Conservation (phyloP, 768 basidiomycete species). For the Flagelloscypha sp. region DNA sequence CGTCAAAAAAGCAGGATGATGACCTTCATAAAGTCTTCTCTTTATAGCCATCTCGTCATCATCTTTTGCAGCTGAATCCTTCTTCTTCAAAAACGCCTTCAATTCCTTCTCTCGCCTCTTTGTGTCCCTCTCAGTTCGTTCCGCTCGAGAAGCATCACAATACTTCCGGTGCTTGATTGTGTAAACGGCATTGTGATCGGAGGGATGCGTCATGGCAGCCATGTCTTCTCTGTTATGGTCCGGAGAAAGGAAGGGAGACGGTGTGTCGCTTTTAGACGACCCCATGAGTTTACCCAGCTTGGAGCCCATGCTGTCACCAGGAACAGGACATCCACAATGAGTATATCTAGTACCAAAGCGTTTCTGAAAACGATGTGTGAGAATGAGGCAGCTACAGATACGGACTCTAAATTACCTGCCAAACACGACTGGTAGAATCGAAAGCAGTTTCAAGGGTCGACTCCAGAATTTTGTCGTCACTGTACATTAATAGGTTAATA, state of each 20-base stretch:
- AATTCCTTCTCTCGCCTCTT: constrained; percentile 17
- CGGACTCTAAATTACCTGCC: constrained; percentile 21
- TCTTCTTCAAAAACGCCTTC: no score
- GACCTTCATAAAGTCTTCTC: constrained; percentile 12
- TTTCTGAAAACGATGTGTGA: constrained; percentile 15
- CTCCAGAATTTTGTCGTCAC: constrained; percentile 45
- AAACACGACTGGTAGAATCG: constrained; percentile 42
- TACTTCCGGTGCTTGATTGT: constrained; percentile 19
- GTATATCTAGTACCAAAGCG: constrained; percentile 48
- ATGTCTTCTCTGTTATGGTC: constrained; percentile 25
- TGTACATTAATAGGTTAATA: constrained; percentile 13
- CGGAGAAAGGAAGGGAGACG: constrained; percentile 25
- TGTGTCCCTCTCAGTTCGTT: constrained; percentile 18
- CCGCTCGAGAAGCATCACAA: constrained; percentile 15
- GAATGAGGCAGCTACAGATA: constrained; percentile 2
- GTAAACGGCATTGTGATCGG: constrained; percentile 42
- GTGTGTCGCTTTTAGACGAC: constrained; percentile 7
- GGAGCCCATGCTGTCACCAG: constrained; percentile 35
- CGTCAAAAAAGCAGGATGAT: constrained; percentile 28
- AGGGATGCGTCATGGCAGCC: constrained; percentile 46
- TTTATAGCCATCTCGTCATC: constrained; percentile 3
- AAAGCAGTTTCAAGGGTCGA: constrained; percentile 33
- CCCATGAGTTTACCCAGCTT: constrained; percentile 27
- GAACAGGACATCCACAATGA: constrained; percentile 51
- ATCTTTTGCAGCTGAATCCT: no score